These are phyloP conservation scores for Solanum appendiculatum DNA, from an alignment of 257 asterid species.

Conservation along the genomic window DNA sequence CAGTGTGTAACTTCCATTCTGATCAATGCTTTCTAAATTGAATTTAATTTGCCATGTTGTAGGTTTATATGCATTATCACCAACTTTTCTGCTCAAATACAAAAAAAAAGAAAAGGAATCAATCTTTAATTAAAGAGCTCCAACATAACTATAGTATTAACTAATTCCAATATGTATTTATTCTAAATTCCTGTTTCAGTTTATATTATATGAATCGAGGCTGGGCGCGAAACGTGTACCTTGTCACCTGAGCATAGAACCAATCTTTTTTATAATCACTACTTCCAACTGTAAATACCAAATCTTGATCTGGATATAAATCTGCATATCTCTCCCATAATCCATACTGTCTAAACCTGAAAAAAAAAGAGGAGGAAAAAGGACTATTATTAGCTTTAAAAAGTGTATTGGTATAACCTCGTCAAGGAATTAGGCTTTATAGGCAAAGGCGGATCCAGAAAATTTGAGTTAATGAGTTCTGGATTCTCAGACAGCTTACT, in stretches of 20 bases:
- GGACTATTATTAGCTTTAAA: not conserved
- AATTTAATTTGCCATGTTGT: slow-evolving; percentile 75
- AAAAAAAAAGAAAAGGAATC: not conserved
- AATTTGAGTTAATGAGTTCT: not conserved
- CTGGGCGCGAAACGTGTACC: not conserved
- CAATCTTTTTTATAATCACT: slow-evolving; percentile 64
- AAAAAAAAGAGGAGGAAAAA: not conserved
- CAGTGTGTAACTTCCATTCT: slow-evolving; percentile 36
- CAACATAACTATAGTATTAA: not conserved
- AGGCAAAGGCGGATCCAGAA: not conserved
- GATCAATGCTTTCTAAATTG: slow-evolving; percentile 24
- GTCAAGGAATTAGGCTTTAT: not conserved
- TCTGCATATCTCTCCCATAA: slow-evolving; percentile 83
- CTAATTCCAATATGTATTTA: not conserved
- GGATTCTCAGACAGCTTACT: not conserved
- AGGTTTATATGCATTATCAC: slow-evolving; percentile 38
- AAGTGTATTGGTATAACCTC: not conserved
- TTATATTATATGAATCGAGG: not conserved
- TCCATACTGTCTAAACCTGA: slow-evolving; percentile 85
- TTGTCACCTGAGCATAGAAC: slow-evolving; percentile 63
- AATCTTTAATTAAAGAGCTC: not conserved
- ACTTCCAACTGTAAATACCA: slow-evolving; percentile 55
- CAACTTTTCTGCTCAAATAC: slow-evolving; percentile 35
- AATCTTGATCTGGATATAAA: slow-evolving; percentile 49
- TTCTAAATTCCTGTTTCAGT: not conserved